phyloP scores from a whole-genome alignment of 2,329 filamentous ascomycete genomes.

The Neurospora sp. region DNA sequence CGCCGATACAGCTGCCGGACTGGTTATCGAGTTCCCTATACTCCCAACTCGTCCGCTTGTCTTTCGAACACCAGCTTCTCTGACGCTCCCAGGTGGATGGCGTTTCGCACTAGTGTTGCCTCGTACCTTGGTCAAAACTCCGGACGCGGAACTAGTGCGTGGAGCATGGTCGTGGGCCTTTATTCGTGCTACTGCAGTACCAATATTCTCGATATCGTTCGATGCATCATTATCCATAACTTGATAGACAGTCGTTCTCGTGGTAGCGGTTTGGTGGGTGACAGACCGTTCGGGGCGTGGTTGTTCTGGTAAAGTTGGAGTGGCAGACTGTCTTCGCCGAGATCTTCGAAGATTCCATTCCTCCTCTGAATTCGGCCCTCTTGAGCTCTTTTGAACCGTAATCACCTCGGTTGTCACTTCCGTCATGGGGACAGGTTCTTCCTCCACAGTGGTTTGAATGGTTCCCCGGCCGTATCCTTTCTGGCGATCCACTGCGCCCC shows the following conservation, averaged over 20 bases:
- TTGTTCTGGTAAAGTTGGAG: conserved; percentile 47
- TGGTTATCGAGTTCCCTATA: conserved; percentile 32
- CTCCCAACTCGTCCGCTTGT: conserved; percentile 57
- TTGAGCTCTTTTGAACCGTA: conserved; percentile 51
- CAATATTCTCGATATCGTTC: conserved; percentile 64
- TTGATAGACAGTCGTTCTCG: conserved; percentile 41
- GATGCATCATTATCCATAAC: conserved; percentile 58
- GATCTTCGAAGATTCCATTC: conserved; percentile 68
- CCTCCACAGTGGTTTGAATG: conserved; percentile 31
- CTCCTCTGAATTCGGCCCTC: conserved; percentile 66
- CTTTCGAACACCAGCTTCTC: conserved; percentile 47
- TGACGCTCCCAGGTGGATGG: conserved; percentile 34
- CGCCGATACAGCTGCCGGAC: conserved; percentile 33
- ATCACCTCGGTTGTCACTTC: conserved; percentile 45
- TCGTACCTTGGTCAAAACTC: conserved; percentile 55
- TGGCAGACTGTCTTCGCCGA: conserved; percentile 55
- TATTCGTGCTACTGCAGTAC: conserved; percentile 39
- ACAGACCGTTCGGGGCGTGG: conserved; percentile 44
- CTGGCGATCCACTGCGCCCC: conserved; percentile 60
- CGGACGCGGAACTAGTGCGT: conserved; percentile 42
- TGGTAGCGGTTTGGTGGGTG: conserved; percentile 66
- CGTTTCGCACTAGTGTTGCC: conserved; percentile 22
- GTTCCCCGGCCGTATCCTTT: conserved; percentile 54
- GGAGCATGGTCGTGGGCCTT: conserved; percentile 44
- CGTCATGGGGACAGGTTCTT: conserved; percentile 43